Conservation (phyloP, 2,329 filamentous ascomycete genomes). For the Tolypocladium nubicola region DNA sequence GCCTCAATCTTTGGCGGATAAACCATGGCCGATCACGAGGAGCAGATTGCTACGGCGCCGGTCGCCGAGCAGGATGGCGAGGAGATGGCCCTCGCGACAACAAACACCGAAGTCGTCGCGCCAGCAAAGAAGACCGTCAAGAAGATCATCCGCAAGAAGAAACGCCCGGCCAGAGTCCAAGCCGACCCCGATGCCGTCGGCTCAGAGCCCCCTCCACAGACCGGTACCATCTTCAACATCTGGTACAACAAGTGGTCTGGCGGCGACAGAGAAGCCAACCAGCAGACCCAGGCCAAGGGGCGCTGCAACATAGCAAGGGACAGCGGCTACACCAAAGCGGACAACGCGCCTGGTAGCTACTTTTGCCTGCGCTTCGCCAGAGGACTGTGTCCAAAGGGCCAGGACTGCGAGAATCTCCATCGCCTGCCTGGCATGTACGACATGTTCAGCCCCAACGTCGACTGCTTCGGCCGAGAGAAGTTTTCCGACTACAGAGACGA, state of each 20-base stretch:
- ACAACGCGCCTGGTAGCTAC: constrained; percentile 67
- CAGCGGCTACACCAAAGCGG: constrained; percentile 67
- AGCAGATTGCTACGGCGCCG: constrained; percentile 14
- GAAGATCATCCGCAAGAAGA: constrained; percentile 86
- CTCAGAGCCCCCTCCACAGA: constrained; percentile 79
- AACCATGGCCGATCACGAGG: constrained; percentile 21
- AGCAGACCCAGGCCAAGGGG: constrained; percentile 72
- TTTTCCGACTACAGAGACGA: constrained; percentile 89
- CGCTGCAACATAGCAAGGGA: constrained; percentile 82
- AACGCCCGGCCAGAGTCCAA: constrained; percentile 79
- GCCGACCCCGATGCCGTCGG: constrained; percentile 77
- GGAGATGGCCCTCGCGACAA: constrained; percentile 23
- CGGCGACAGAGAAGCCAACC: constrained; percentile 88
- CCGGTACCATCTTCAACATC: constrained; percentile 87
- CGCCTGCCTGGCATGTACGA: constrained; percentile 79
- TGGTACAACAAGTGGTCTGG: constrained; percentile 96
- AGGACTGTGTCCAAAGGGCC: constrained; percentile 73
- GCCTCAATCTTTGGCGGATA: background rate
- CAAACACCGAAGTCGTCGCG: constrained; percentile 32
- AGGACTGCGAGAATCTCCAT: constrained; percentile 91
- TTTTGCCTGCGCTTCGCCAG: constrained; percentile 90
- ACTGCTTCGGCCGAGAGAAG: constrained; percentile 86
- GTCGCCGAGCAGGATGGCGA: constrained; percentile 15
- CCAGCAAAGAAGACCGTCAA: constrained; percentile 57
- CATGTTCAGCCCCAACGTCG: constrained; percentile 84